These are phyloP conservation scores for Candida khao-thaluensis DNA, from an alignment of 805 yeast genomes.

Conservation along the genomic window DNA sequence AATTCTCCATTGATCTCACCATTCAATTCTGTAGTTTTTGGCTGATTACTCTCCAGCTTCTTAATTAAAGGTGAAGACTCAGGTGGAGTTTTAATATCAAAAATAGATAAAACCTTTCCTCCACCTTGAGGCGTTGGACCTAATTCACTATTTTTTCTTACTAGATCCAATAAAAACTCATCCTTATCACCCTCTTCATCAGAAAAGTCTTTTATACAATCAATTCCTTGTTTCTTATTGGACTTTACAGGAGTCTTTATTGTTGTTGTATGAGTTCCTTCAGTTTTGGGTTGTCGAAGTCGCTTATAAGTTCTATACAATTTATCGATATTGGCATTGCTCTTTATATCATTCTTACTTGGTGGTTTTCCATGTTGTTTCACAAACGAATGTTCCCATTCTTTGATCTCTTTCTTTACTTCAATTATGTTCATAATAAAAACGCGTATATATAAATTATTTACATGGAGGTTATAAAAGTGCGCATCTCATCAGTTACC, in stretches of 20 bases:
- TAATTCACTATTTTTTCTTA: slow-evolving; percentile 38
- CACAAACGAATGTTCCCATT: slow-evolving; percentile 39
- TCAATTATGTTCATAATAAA: slow-evolving; percentile 13
- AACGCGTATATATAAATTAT: slow-evolving; percentile 6
- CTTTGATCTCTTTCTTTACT: slow-evolving; percentile 32
- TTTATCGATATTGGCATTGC: slow-evolving; percentile 25
- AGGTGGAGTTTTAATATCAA: slow-evolving; percentile 55
- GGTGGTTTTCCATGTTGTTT: slow-evolving; percentile 30
- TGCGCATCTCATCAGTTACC: slow-evolving; percentile 9
- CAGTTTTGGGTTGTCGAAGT: slow-evolving; percentile 12
- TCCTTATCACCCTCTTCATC: slow-evolving; percentile 7
- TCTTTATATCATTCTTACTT: slow-evolving; percentile 33
- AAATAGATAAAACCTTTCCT: slow-evolving; percentile 72
- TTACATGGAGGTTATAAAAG: slow-evolving; percentile 13
- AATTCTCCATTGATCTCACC: slow-evolving; percentile 16
- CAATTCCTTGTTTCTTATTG: slow-evolving; percentile 2
- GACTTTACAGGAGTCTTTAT: background rate
- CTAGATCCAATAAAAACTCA: background rate
- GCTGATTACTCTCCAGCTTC: slow-evolving; percentile 9
- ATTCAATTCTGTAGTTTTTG: too few species aligned
- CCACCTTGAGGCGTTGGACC: slow-evolving; percentile 89
- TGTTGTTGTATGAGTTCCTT: background rate
- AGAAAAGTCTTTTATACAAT: slow-evolving; percentile 7
- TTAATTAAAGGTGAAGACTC: slow-evolving; percentile 40
- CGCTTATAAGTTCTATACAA: slow-evolving; percentile 33